These are phyloP conservation scores for Acrodontium crateriforme DNA, from an alignment of 2,329 filamentous ascomycete genomes.

Conservation along the genomic window DNA sequence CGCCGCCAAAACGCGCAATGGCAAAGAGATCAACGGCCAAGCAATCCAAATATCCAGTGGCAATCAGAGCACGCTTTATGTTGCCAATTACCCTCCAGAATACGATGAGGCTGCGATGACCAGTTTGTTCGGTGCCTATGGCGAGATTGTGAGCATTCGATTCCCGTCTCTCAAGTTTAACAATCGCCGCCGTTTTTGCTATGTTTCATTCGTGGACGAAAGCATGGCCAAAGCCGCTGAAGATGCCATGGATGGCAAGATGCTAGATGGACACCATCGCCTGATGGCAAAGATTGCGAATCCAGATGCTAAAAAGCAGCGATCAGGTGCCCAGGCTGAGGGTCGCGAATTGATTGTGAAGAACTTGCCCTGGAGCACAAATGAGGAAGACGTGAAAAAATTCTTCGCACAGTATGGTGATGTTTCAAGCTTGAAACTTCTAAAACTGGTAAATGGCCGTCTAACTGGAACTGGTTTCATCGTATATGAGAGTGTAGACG, in stretches of 20 bases:
- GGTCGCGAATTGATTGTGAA: conserved; percentile 76
- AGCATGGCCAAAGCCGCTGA: conserved; percentile 54
- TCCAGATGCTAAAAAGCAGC: conserved; percentile 60
- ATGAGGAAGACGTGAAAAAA: conserved; percentile 54
- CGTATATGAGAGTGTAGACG: conserved; percentile 49
- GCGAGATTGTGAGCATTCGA: conserved; percentile 70
- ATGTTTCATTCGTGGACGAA: conserved; percentile 68
- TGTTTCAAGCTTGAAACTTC: conserved; percentile 58
- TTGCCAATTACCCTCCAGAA: conserved; percentile 75
- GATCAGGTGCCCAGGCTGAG: conserved; percentile 70
- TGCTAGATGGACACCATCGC: conserved; percentile 53
- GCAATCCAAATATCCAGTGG: conserved; percentile 63
- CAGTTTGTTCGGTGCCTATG: conserved; percentile 55
- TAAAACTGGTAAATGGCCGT: conserved; percentile 52
- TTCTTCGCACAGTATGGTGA: conserved; percentile 64
- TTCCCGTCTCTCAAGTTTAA: conserved; percentile 88
- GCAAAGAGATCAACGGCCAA: conserved; percentile 61
- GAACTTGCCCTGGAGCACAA: conserved; percentile 66
- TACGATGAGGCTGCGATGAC: conserved; percentile 59
- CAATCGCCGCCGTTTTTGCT: conserved; percentile 82
- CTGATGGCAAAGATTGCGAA: conserved; percentile 75
- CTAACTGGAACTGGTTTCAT: conserved; percentile 71
- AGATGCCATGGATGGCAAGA: conserved; percentile 55
- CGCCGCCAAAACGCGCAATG: conserved; percentile 66
- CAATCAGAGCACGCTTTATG: conserved; percentile 67